Percentiles rank a stretch among this genome's conserved stretches.
Conservation (phyloP, 2,329 filamentous ascomycete species). For the Pseudogymnoascus sp. region DNA sequence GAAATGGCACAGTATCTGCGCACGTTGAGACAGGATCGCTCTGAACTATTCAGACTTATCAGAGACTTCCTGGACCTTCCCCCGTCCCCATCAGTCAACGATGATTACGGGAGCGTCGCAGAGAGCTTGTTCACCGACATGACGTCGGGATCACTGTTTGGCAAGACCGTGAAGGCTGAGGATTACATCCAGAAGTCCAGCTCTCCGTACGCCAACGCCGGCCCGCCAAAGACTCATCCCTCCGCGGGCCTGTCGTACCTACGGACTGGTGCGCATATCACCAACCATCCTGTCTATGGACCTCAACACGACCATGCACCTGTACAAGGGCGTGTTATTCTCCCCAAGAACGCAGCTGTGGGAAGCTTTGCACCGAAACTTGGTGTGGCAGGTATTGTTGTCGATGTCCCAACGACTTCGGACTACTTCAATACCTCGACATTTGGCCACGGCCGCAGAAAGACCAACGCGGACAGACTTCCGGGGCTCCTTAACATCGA, state of each 20-base stretch:
- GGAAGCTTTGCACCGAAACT: conserved; percentile 21
- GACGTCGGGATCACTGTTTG: neutral
- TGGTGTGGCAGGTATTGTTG: conserved; percentile 30
- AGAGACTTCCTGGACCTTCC: conserved; percentile 56
- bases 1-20: conserved; percentile 49
- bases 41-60: conserved; percentile 47
- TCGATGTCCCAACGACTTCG: conserved; percentile 18
- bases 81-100: conserved; percentile 21
- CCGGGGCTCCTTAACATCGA: conserved; percentile 25
- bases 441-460: conserved; percentile 10
- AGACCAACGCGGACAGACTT: conserved; percentile 5
- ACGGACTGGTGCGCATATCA: conserved; percentile 46
- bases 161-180: conserved; percentile 6
- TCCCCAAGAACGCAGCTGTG: conserved; percentile 36
- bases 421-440: conserved; percentile 16
- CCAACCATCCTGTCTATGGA: conserved; percentile 56
- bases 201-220: conserved; percentile 39
- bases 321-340: conserved; percentile 51
- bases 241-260: conserved; percentile 59
- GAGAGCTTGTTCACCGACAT: conserved; percentile 7
- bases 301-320: conserved; percentile 48
- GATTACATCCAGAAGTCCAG: conserved; percentile 22
- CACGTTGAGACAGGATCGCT: conserved; percentile 45
- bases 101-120: conserved; percentile 4
- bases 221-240: conserved; percentile 57